Evolutionary conservation across 306 rosid genomes (phyloP).

Genomic region (Lathyrus oleraceus): DNA sequence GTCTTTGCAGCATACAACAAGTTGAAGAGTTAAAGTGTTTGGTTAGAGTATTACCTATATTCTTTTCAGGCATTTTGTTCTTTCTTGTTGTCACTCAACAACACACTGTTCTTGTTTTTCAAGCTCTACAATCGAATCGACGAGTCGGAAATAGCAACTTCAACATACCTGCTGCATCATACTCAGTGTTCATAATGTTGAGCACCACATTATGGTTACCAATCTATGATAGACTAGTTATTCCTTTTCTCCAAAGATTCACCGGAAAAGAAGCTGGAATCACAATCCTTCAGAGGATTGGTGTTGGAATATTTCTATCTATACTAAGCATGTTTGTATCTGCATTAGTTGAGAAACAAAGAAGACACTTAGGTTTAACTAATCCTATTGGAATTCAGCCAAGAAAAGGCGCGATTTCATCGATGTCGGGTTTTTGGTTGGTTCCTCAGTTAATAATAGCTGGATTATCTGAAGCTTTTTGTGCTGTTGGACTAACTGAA

Average conservation of each 20-base stretch:
- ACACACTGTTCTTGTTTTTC: conserved; percentile 61
- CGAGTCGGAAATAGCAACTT: conserved; percentile 49
- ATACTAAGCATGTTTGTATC: conserved; percentile 55
- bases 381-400: conserved; percentile 57
- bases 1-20: conserved; percentile 75
- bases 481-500: conserved; percentile 63
- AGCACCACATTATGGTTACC: conserved; percentile 66
- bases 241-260: conserved; percentile 56
- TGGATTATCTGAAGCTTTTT: conserved; percentile 62
- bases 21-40: conserved; percentile 87
- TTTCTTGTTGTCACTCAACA: conserved; percentile 50
- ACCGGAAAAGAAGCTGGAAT: conserved; percentile 71
- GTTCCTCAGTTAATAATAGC: conserved; percentile 65
- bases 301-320: conserved; percentile 62
- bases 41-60: conserved; percentile 70
- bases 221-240: conserved; percentile 64
- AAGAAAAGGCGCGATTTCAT: conserved; percentile 70
- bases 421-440: conserved; percentile 75
- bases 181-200: conserved; percentile 59
- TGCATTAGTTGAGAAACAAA: conserved; percentile 50
- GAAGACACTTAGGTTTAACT: conserved; percentile 55
- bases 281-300: conserved; percentile 76
- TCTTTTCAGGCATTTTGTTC: conserved; percentile 54
- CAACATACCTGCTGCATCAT: conserved; percentile 75
- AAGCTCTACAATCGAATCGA: conserved; percentile 81